phyloP scores from a whole-genome alignment of 2,329 filamentous ascomycete species.

The Sporothrix luriei region DNA sequence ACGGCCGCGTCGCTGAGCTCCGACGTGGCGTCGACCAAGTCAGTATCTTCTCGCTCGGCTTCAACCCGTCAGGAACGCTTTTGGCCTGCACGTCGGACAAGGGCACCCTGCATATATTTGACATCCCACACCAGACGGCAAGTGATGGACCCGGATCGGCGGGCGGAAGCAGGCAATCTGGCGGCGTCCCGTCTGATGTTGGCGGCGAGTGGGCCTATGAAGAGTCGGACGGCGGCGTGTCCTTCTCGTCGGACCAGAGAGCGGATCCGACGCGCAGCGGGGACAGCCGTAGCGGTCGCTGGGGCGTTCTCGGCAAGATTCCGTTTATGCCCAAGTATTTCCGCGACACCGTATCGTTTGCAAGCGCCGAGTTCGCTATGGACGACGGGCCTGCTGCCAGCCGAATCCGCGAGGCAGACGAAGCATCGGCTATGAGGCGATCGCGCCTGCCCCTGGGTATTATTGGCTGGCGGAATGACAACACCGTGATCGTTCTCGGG shows the following conservation, averaged over 20 bases:
- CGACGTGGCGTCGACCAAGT: constrained; percentile 87
- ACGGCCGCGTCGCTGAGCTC: constrained; percentile 79
- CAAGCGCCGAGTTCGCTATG: constrained; percentile 78
- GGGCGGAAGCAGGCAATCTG: neutral
- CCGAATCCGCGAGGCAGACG: constrained; percentile 43
- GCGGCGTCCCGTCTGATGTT: constrained; percentile 24
- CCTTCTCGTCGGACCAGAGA: constrained; percentile 26
- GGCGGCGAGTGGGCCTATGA: constrained; percentile 36
- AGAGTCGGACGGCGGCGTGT: constrained; percentile 33
- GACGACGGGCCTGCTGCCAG: constrained; percentile 57
- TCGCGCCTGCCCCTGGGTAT: constrained; percentile 74
- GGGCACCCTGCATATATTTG: constrained; percentile 91
- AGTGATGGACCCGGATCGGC: neutral
- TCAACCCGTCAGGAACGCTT: constrained; percentile 77
- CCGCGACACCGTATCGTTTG: constrained; percentile 85
- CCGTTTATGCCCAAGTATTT: constrained; percentile 85
- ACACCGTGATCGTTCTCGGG: constrained; percentile 73
- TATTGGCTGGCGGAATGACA: constrained; percentile 79
- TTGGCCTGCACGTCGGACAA: constrained; percentile 96
- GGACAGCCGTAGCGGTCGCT: constrained; percentile 64
- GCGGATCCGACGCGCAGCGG: constrained; percentile 34
- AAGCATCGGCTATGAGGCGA: constrained; percentile 53
- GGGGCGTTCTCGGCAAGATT: constrained; percentile 81
- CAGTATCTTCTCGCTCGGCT: constrained; percentile 81
- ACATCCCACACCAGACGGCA: constrained; percentile 63